Evolutionary conservation across 805 yeast genomes (phyloP).

Genomic region (Starmerella sp.): DNA sequence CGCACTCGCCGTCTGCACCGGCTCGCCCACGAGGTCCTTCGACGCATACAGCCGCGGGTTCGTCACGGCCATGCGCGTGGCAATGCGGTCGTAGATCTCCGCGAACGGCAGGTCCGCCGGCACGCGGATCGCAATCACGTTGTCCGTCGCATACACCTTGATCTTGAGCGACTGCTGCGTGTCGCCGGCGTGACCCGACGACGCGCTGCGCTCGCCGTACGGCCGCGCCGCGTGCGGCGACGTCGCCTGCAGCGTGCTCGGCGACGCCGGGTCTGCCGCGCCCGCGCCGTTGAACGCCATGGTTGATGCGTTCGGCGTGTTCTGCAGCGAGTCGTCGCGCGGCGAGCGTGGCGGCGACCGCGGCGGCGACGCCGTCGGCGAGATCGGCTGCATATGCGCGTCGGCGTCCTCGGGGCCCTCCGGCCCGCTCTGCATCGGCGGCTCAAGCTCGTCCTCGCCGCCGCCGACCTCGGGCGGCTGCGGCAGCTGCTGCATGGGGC

Average conservation of each 20-base stretch:
- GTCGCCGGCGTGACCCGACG: background rate
- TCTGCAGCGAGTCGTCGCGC: background rate
- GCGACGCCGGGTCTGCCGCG: background rate
- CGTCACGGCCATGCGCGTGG: slow-evolving; percentile 27
- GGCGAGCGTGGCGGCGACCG: background rate
- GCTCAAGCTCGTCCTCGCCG: background rate
- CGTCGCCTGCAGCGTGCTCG: background rate
- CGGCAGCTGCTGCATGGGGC: slow-evolving; percentile 28
- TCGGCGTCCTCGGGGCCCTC: background rate
- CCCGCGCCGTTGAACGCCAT: background rate
- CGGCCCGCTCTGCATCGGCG: background rate
- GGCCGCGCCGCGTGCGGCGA: slow-evolving; percentile 3
- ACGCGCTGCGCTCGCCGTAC: slow-evolving; percentile 4
- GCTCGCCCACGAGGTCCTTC: slow-evolving; percentile 23
- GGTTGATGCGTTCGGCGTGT: background rate
- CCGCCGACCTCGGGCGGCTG: slow-evolving; percentile 24
- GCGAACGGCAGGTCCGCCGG: slow-evolving; percentile 27
- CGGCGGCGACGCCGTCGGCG: background rate
- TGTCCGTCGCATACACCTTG: slow-evolving; percentile 31
- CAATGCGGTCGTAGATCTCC: slow-evolving; percentile 26
- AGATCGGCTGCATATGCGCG: background rate
- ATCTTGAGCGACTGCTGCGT: slow-evolving; percentile 25
- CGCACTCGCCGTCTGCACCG: slow-evolving; percentile 25
- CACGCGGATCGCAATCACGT: slow-evolving; percentile 32
- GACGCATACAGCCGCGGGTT: slow-evolving; percentile 24